Evolutionary conservation across 495 filamentous ascomycete genomes (phyloP), one percentile per base, ranked within the genome.

Genomic region (Hyaloscypha variabilis): DNA sequence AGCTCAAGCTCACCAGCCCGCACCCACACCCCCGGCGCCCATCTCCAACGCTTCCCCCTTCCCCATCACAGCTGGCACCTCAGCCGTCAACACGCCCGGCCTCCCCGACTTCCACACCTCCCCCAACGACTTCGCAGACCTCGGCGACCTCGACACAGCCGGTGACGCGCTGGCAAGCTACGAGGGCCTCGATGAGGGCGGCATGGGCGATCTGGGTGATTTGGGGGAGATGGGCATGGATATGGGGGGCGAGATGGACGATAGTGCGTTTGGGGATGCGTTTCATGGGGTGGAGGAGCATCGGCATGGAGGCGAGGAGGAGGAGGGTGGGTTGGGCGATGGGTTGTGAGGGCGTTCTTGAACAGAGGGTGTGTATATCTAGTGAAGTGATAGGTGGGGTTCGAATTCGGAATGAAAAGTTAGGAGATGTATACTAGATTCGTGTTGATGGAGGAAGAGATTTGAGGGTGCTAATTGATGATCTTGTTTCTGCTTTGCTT

Each of bases 221-320:
- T 65, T 78, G 17, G 81, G 73, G 5, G 75, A 77, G 8, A 69
- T 81, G 13, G 77, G 75, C 14, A 78, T 83, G 63, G 76, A 76
- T 50, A 67, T 84, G 62, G 74, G 79, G 53, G 71, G 79, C 67
- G 78, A 76, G 21, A 77, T 85, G 78, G 82, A 85, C 64, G 83
- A 85, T 69, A 80, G 78, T 19, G 82, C 82, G 11, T 86, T 86
- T 69, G 83, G 83, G 1, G 81, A 86, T 49, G 83, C 83, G 17
- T 84, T 85, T 60, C 82, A 86, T 60, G 81, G 81, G 24, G 78
- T 84, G 66, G 69, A 71, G 25, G 11, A 28, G n/a, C 19, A 30
- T 17, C 53, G 36, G 26, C 53, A 61, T 19, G 63, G 60, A 1
- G 69, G 64, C 11, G 66, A 46, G 30, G 57, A 26, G 25, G 6